phyloP scores from a whole-genome alignment of 805 yeast genomes.

The Schwanniomyces occidentalis region DNA sequence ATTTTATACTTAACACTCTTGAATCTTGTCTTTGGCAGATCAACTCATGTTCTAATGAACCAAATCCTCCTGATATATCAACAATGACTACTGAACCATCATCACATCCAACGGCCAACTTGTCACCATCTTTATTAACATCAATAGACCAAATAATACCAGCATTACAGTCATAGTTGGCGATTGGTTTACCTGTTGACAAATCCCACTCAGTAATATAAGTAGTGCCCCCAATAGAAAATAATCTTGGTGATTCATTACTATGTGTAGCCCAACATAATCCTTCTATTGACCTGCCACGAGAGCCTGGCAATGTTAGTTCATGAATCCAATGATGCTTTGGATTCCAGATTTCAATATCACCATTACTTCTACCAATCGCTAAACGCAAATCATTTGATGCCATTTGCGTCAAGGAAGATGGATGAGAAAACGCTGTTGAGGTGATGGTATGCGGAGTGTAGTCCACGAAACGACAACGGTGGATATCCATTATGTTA shows the following conservation, averaged over 20 bases:
- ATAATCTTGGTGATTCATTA: constrained; percentile 61
- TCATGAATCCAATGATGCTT: constrained; percentile 81
- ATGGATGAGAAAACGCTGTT: constrained; percentile 68
- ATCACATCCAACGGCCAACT: constrained; percentile 89
- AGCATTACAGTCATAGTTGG: constrained; percentile 84
- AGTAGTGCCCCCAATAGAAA: constrained; percentile 94
- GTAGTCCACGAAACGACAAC: constrained; percentile 89
- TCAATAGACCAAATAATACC: constrained; percentile 92
- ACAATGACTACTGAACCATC: constrained; percentile 86
- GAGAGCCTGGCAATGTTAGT: constrained; percentile 67
- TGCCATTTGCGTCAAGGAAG: constrained; percentile 35
- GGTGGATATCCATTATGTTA: constrained; percentile 72
- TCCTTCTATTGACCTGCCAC: constrained; percentile 85
- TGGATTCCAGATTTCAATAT: constrained; percentile 95
- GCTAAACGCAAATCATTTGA: constrained; percentile 73
- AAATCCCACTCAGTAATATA: constrained; percentile 91
- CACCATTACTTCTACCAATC: constrained; percentile 91
- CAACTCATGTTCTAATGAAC: constrained; percentile 70
- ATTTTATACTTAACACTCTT: constrained; percentile 74
- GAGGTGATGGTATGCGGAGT: constrained; percentile 84
- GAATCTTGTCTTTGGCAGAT: constrained; percentile 83
- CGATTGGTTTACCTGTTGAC: constrained; percentile 65
- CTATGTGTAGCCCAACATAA: constrained; percentile 70
- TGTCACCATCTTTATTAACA: constrained; percentile 57
- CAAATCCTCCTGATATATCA: constrained; percentile 85